phyloP scores from a whole-genome alignment of 2,329 filamentous ascomycete species.

The Cladosporium sp. region DNA sequence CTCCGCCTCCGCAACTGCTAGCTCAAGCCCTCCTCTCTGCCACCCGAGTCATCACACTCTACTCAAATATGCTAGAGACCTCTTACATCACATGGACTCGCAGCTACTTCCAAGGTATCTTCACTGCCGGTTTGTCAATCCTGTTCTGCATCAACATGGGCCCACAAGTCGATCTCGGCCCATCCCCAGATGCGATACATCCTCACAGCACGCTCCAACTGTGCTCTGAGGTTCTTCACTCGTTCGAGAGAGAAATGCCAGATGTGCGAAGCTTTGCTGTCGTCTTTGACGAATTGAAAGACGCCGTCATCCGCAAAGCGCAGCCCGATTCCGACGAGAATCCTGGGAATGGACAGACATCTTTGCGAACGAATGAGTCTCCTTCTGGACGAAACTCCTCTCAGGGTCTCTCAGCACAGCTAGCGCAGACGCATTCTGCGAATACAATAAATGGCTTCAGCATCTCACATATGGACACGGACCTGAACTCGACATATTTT shows the following conservation, averaged over 20 bases:
- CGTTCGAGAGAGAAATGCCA: conserved; percentile 10
- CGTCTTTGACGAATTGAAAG: conserved; percentile 8
- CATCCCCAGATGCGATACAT: neutral
- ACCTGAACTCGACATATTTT: neutral
- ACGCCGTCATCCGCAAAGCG: neutral
- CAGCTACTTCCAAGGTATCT: conserved; percentile 49
- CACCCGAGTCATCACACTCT: conserved; percentile 36
- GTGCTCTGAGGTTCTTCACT: conserved; percentile 3
- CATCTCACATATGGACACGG: neutral
- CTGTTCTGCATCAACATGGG: neutral
- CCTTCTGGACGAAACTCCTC: too few species aligned
- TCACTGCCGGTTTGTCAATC: conserved; percentile 38
- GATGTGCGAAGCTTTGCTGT: conserved; percentile 9
- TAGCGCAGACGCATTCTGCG: too few species aligned
- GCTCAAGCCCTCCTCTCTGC: conserved; percentile 27
- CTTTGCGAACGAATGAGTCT: neutral
- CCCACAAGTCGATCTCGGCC: neutral
- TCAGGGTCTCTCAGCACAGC: too few species aligned
- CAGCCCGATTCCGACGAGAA: neutral
- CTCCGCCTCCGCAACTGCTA: conserved; percentile 12
- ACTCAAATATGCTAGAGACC: conserved; percentile 34
- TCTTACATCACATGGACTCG: conserved; percentile 41
- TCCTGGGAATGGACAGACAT: neutral
- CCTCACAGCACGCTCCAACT: neutral
- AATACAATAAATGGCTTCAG: too few species aligned